Evolutionary conservation across 2,329 filamentous ascomycete genomes (phyloP), one percentile per base, ranked within the genome.

Genomic region (Cladophialophora bantiana): DNA sequence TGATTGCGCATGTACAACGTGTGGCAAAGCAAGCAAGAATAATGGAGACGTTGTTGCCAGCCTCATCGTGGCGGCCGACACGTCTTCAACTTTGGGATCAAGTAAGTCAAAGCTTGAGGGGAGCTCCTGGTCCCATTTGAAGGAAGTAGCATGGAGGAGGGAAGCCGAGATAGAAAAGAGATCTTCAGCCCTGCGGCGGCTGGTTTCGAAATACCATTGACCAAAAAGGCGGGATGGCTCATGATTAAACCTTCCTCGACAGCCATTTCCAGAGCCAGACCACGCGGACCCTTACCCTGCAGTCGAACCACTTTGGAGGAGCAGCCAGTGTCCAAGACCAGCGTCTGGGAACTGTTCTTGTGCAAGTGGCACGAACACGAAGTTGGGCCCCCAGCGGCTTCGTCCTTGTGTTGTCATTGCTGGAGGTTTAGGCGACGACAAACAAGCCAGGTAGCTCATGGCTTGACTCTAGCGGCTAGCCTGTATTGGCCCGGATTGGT

Each of bases 161-260:
- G n/a, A 48, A 38, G 26, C 57, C 31, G 50, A 53, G n/a, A 31
- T 4, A 26, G 59, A 50, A 48, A 13, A 20, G 34, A 45, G 31
- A 61, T 56, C 20, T 40, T 55, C 60, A 56, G 60, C 50, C 52
- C 60, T 56, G 38, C 38, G 59, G 59, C 59, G 50, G 48, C 13
- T n/a, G 48, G 34, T 15, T 40, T 62, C 45, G 59, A 50, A 42
- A 36, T 62, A 55, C 53, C 32, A 18, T 55, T 35, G 15, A 35
- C 13, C 45, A 50, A 26, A 20, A 26, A 18, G n/a, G 9, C 42
- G 42, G 18, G 42, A 48, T 20, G n/a, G 42, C 18, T 48, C 42
- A 26, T 26, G 18, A 20, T 48, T 48, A n/a, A 48, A 3, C 40
- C n/a, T 45, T 18, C 40, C 40, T 45, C 40, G 7, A 45, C 15